phyloP scores from a whole-genome alignment of 1,139 yeast genomes.

The Lodderomyces margitis region DNA sequence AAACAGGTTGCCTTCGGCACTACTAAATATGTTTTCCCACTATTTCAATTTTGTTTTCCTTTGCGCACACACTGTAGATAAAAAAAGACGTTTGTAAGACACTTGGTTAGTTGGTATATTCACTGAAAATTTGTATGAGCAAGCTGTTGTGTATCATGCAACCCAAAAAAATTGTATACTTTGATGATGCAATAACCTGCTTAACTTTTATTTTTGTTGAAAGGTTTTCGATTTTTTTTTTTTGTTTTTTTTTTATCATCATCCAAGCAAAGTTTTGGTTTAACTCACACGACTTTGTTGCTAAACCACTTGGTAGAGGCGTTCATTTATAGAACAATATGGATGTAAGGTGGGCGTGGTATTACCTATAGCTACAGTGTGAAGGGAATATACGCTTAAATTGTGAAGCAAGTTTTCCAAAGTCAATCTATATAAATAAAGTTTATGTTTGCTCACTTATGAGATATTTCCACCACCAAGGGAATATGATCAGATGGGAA shows the following conservation, averaged over 20 bases:
- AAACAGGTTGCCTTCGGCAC: background rate
- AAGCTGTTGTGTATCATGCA: background rate
- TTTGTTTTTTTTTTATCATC: background rate
- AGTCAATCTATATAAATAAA: too few relatives aligned
- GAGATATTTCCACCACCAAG: constrained; percentile 19
- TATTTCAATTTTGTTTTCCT: background rate
- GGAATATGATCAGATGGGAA: constrained; percentile 48
- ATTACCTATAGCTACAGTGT: too few relatives aligned
- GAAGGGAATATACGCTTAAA: too few relatives aligned
- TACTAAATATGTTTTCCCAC: background rate
- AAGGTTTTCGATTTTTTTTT: background rate
- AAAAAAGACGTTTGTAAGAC: background rate
- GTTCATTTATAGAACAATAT: too few relatives aligned
- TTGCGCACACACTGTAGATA: background rate
- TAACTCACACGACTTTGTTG: constrained; percentile 1
- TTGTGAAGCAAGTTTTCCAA: too few relatives aligned
- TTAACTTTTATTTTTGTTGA: background rate
- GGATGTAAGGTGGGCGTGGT: too few relatives aligned
- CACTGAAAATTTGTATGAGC: background rate
- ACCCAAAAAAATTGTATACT: background rate
- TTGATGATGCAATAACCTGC: background rate
- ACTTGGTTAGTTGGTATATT: background rate
- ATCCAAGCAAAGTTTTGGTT: background rate
- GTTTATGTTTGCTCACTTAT: background rate
- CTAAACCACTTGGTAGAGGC: too few relatives aligned